These are phyloP conservation scores for Linnemannia hyalina DNA, from an alignment of 192 early-diverging fungal genomes.

Conservation along the genomic window DNA sequence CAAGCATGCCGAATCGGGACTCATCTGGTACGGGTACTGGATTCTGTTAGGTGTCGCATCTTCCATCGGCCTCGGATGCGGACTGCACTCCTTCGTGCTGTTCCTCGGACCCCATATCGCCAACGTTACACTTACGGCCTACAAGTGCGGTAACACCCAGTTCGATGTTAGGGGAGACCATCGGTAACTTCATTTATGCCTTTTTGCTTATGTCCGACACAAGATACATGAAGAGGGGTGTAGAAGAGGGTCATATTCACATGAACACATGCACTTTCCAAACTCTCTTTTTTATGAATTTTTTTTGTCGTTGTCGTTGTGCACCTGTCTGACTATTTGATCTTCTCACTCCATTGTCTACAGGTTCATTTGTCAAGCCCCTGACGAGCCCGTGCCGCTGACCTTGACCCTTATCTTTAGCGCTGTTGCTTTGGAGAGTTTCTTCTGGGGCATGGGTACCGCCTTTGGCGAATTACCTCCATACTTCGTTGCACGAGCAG, in stretches of 20 bases:
- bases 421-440: constrained; percentile 82
- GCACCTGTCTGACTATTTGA: background rate
- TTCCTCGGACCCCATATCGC: constrained; percentile 95
- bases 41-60: constrained; percentile 86
- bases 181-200: constrained; percentile 58
- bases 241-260: background rate
- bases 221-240: background rate
- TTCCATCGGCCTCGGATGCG: constrained; percentile 93
- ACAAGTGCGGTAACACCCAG: constrained; percentile 79
- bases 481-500: constrained; percentile 93
- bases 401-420: constrained; percentile 73
- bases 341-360: constrained; percentile 17
- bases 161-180: constrained; percentile 80
- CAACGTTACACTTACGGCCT: constrained; percentile 90
- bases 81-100: constrained; percentile 94
- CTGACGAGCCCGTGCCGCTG: constrained; percentile 38
- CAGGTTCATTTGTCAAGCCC: constrained; percentile 56
- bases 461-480: constrained; percentile 95
- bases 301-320: background rate
- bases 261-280: background rate
- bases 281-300: constrained; percentile 11
- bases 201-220: background rate
- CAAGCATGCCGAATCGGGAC: constrained; percentile 66
- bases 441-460: constrained; percentile 95
- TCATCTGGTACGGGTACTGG: constrained; percentile 94